These are phyloP conservation scores for Citrus reticulata DNA, from an alignment of 345 rosid genomes.

Conservation along the genomic window DNA sequence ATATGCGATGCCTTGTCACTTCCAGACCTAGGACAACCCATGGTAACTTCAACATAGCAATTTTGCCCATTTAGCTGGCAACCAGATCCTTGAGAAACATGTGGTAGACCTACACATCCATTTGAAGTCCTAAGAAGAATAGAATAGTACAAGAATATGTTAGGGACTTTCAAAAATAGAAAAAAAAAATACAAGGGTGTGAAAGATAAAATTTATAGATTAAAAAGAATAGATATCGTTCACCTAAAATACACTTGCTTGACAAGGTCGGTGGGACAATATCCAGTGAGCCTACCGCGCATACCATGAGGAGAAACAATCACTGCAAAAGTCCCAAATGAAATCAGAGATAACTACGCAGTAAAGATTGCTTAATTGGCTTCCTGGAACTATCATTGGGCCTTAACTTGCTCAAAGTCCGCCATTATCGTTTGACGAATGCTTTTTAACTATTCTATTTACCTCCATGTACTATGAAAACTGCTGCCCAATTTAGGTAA, in stretches of 20 bases:
- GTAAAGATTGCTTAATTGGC: conserved; percentile 3
- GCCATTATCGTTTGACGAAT: neutral
- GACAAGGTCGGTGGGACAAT: conserved; percentile 89
- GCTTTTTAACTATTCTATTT: neutral
- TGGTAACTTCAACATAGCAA: conserved; percentile 75
- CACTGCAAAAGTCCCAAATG: conserved; percentile 45
- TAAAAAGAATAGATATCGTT: neutral
- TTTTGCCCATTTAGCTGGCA: conserved; percentile 63
- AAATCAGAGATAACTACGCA: conserved; percentile 20
- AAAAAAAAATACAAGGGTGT: neutral
- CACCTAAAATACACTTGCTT: conserved; percentile 89
- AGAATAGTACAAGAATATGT: conserved; percentile 13
- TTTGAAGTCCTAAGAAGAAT: conserved; percentile 37
- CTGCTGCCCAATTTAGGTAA: neutral
- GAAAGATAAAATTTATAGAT: neutral
- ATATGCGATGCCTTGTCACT: conserved; percentile 42
- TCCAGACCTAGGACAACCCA: conserved; percentile 62
- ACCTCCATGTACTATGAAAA: neutral
- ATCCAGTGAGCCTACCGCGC: conserved; percentile 89
- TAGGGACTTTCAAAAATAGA: neutral
- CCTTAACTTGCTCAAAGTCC: neutral
- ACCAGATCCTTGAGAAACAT: conserved; percentile 57
- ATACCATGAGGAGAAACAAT: conserved; percentile 97
- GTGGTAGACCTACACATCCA: conserved; percentile 64
- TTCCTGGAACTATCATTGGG: neutral